Conservation (phyloP, 176 grass and related monocot genomes). For the Themeda triandra region DNA sequence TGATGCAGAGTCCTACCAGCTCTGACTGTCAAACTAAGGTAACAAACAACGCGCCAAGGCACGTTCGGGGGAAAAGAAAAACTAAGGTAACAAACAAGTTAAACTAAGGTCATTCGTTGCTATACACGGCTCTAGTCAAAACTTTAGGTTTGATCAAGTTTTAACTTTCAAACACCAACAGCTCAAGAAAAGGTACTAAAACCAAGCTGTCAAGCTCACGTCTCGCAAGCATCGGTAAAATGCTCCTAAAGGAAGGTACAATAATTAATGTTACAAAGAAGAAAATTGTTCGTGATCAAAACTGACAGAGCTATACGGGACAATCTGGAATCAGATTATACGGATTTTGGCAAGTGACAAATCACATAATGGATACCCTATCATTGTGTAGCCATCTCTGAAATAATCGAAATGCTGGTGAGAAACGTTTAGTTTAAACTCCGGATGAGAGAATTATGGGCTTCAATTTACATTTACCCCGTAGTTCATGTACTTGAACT, state of each 20-base stretch:
- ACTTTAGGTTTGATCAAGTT: neutral
- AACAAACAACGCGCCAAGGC: neutral
- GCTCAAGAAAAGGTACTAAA: neutral
- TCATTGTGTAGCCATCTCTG: neutral
- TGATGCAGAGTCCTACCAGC: neutral
- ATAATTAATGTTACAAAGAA: neutral
- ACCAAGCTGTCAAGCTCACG: neutral
- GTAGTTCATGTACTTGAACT: conserved; percentile 72
- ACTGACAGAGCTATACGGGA: neutral
- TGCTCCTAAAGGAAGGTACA: neutral
- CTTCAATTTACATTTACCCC: conserved; percentile 57
- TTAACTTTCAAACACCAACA: neutral
- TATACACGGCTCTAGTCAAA: neutral
- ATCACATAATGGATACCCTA: neutral
- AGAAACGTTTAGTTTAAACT: neutral
- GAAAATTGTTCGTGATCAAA: neutral
- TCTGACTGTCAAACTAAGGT: neutral
- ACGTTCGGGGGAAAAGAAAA: neutral
- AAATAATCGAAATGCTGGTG: neutral
- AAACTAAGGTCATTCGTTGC: neutral
- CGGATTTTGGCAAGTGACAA: too few relatives aligned
- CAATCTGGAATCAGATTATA: too few relatives aligned
- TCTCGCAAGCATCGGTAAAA: too few relatives aligned
- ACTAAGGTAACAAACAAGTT: neutral
- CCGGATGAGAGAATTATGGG: neutral